phyloP scores from a whole-genome alignment of 2,329 filamentous ascomycete species.

The Arthrobotrys entomopaga region DNA sequence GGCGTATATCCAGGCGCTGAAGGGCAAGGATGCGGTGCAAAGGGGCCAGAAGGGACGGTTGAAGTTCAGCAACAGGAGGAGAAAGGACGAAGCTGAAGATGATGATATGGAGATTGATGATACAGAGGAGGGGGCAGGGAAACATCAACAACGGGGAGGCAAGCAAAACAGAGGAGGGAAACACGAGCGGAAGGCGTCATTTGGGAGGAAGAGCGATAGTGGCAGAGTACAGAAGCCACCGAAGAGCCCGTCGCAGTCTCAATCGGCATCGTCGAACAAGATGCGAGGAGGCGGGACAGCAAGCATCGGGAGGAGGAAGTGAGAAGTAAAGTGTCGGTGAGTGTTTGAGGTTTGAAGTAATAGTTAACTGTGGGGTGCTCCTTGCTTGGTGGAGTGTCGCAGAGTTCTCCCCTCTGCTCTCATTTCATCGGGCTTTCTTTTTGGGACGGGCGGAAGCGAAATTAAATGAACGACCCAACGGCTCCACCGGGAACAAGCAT shows the following conservation, averaged over 20 bases:
- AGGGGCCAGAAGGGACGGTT: constrained; percentile 74
- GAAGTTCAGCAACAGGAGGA: constrained; percentile 75
- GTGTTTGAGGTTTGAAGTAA: constrained; percentile 48
- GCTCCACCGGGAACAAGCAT: constrained; percentile 39
- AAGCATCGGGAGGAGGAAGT: constrained; percentile 55
- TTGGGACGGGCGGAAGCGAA: constrained; percentile 53
- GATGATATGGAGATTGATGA: constrained; percentile 65
- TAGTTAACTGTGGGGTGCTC: not conserved
- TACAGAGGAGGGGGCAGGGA: constrained; percentile 64
- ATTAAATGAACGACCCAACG: constrained; percentile 30
- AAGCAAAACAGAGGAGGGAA: constrained; percentile 60
- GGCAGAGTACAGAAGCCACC: constrained; percentile 53
- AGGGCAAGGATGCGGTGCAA: constrained; percentile 73
- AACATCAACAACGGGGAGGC: constrained; percentile 68
- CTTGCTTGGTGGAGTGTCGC: constrained; percentile 36
- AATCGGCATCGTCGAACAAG: constrained; percentile 31
- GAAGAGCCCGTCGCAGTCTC: constrained; percentile 34
- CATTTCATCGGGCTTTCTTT: constrained; percentile 52
- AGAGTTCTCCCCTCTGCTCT: constrained; percentile 40
- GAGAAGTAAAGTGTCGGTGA: constrained; percentile 13
- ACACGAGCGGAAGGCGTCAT: constrained; percentile 55
- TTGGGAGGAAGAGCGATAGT: constrained; percentile 47
- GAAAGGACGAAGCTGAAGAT: constrained; percentile 63
- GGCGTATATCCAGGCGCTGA: constrained; percentile 76
- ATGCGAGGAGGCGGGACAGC: constrained; percentile 54